These are phyloP conservation scores for Apiospora koreana DNA, from an alignment of 2,329 filamentous ascomycete genomes.

Conservation along the genomic window DNA sequence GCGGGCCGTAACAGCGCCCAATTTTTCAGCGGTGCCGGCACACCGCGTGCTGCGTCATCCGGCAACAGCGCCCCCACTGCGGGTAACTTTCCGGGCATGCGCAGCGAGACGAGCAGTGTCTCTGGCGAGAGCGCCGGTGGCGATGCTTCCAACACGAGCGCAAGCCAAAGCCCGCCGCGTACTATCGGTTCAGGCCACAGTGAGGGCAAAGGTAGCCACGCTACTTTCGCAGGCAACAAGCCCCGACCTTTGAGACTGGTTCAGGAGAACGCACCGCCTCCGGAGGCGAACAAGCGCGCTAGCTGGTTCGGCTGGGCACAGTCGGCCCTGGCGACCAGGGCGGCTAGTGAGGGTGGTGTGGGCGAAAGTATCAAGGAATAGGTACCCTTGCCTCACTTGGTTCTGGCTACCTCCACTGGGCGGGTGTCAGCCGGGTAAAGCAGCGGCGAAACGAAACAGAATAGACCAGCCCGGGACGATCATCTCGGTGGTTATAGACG, in stretches of 20 bases:
- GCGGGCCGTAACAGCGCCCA: conserved; percentile 62
- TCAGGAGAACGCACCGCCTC: conserved; percentile 68
- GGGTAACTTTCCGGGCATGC: conserved; percentile 74
- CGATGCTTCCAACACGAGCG: conserved; percentile 51
- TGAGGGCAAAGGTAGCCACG: conserved; percentile 52
- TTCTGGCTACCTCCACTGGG: not conserved
- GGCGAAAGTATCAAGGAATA: conserved; percentile 29
- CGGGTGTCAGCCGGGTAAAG: not conserved
- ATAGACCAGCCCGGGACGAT: not conserved
- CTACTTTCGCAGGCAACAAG: conserved; percentile 68
- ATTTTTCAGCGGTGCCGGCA: conserved; percentile 52
- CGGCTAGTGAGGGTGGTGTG: conserved; percentile 39
- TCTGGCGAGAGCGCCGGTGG: conserved; percentile 68
- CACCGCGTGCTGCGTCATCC: conserved; percentile 37
- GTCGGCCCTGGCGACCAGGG: conserved; percentile 45
- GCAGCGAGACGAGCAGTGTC: conserved; percentile 64
- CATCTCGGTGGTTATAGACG: not conserved
- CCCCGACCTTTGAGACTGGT: conserved; percentile 85
- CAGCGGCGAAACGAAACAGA: not conserved
- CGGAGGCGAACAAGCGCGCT: conserved; percentile 55
- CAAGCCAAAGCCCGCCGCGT: conserved; percentile 54
- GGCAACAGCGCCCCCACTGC: conserved; percentile 51
- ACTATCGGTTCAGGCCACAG: conserved; percentile 28
- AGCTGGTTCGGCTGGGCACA: conserved; percentile 66
- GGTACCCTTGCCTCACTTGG: conserved; percentile 2